Base-by-base conservation (phyloP, 176 grass and related monocot genomes). In the Dactylis glomerata region DNA sequence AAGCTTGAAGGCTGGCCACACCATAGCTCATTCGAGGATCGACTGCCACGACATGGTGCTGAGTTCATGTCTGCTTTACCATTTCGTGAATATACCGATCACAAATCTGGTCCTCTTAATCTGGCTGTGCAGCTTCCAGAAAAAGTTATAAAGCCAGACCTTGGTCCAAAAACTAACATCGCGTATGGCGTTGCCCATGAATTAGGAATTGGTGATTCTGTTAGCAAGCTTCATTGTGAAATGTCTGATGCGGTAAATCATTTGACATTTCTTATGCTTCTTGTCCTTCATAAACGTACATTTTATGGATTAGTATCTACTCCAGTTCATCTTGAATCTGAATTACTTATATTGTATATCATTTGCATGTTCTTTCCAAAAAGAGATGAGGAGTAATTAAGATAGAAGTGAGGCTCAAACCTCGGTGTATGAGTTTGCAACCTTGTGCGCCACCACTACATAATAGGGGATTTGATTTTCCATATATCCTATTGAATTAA, bases 1-100 rank as follows among this genome's bases (percentile, higher is more conserved):
- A 98, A 98, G 68, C 93, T 98, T 26, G 89, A 98, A 84, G 91
- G 91, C 83, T 98, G 91, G 91, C 96, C 96, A 30, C 87, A 52
- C 45, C 83, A 88, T 28, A 87, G 83, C 82, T 90, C 89, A 8
- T 95, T 98, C 30, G 96, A 88, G 68, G 87, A 92, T 20, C 73
- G 96, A 10, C 41, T 98, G 1, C 96, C 91, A 34, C 89, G 96
- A 5, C 96, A 98, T 84, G 70, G 75, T 67, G 47, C 71, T 1
- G 96, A 98, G 23, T 95, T 98, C 34, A 81, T 85, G n/a, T 79
- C 93, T 70, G 96, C 93, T 0, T 63, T 98, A 10, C 93, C 96
- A 46, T 95, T 98, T 88, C 89, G 89, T 34, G 91, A 93, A 4
- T 98, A 95, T 32, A 93, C 89, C 15, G 89, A 98, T 82, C 89